Evolutionary conservation across 208 protist species (phyloP), one percentile per base, ranked within the genome.

Genomic region (Porcisia deanei): DNA sequence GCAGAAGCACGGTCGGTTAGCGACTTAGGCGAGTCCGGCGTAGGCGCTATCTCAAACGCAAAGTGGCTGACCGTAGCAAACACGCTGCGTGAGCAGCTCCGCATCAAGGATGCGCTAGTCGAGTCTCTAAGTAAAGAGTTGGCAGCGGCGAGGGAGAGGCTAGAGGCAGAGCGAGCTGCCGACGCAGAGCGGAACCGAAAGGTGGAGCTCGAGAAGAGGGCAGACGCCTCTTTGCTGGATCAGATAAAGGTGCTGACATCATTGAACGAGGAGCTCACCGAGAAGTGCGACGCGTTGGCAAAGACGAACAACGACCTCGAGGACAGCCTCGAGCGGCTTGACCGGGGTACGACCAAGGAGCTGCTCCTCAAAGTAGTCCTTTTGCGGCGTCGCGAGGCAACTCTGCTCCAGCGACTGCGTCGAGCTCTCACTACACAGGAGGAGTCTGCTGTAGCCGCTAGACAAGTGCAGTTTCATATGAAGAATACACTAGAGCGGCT

Each of bases 321-420:
- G 25, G 79, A 87, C 1, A 70, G 67, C 47, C 57, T 92, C 3
- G 43, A 86, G 18, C 82, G 77, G 25, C 61, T 88, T 1, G 85
- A 94, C 39, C 61, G 70, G 14, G 77, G 79, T 6, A 83, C 75
- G 25, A 85, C 81, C 7, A 76, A 85, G 55, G 89, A 95, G 82
- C 75, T 94, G 52, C 61, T 96, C 60, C 91, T 96, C 52, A 95
- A 95, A 60, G 88, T 97, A 45, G 90, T 97, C 58, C 68, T 96
- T 8, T 79, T 97, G 65, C 85, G 93, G 45, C 88, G 88, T 22
- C 88, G 93, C 55, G 93, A 97, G 72, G 85, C 84, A 3, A 92
- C 86, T 54, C 85, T 97, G 12, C 78, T 96, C 10, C 85, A 94
- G 64, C 88, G 91, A n/a, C 74, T 97, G 67, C 93, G 91, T 12